phyloP scores from a whole-genome alignment of 2,329 filamentous ascomycete genomes.

The Cadophora sp. region DNA sequence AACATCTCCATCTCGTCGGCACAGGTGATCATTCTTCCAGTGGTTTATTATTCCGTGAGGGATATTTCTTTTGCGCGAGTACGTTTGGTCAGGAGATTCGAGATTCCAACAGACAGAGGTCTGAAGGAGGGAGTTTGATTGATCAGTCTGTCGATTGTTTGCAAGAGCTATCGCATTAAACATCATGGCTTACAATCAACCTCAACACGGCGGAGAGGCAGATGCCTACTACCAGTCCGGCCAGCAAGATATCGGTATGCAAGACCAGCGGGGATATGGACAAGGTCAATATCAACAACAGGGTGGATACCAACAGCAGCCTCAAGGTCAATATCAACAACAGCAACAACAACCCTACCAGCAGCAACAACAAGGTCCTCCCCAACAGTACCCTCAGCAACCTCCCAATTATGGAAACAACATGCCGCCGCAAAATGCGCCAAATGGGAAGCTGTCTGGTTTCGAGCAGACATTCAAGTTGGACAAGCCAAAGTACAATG shows the following conservation, averaged over 20 bases:
- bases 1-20: too few relatives aligned
- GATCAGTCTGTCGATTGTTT: neutral
- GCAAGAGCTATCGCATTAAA: neutral
- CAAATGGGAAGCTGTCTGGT: conserved; percentile 21
- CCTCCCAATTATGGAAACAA: conserved; percentile 36
- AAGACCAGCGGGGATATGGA: conserved; percentile 19
- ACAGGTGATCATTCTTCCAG: neutral
- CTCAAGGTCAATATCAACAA: conserved; percentile 23
- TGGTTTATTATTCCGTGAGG: neutral
- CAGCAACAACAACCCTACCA: conserved; percentile 27
- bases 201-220: conserved; percentile 37
- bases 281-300: conserved; percentile 4
- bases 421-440: conserved; percentile 15
- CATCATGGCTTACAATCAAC: conserved; percentile 39
- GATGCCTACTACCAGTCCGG: conserved; percentile 38
- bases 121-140: neutral
- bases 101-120: neutral
- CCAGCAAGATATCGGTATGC: conserved; percentile 30
- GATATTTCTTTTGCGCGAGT: neutral
- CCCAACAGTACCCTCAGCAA: conserved; percentile 29
- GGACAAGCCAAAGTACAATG: conserved; percentile 85
- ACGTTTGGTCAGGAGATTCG: neutral
- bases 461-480: conserved; percentile 88
- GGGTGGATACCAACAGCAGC: conserved; percentile 21
- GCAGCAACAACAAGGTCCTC: conserved; percentile 22